phyloP scores from a whole-genome alignment of 106 monocot genomes.

The Dioscorea dumetorum region DNA sequence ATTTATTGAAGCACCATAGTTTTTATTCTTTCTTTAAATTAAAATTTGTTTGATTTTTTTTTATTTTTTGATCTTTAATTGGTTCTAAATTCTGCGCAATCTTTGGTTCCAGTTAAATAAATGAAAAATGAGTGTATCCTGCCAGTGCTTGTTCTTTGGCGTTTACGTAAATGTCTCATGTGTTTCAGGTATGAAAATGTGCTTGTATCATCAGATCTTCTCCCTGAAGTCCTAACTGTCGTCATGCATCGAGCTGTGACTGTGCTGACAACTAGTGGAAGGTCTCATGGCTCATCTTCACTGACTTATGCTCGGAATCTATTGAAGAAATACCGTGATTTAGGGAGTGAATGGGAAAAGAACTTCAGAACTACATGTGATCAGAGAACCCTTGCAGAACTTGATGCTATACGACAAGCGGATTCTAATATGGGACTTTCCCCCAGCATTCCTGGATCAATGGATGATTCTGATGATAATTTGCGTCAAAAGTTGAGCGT shows the following conservation, averaged over 20 bases:
- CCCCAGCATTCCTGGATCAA: slow-evolving; percentile 43
- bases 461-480: slow-evolving; percentile 74
- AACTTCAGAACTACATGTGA: slow-evolving; percentile 66
- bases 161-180: too few species aligned
- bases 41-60: too few species aligned
- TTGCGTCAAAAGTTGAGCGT: slow-evolving; percentile 69
- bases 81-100: too few species aligned
- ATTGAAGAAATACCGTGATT: slow-evolving; percentile 67
- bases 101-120: not conserved
- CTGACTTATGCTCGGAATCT: slow-evolving; percentile 67
- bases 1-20: too few species aligned
- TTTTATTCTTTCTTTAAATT: too few species aligned
- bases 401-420: slow-evolving; percentile 53
- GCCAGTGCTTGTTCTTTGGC: not conserved
- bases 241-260: slow-evolving; percentile 40
- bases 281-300: slow-evolving; percentile 28
- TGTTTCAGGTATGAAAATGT: slow-evolving; percentile 81
- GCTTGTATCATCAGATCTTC: slow-evolving; percentile 62
- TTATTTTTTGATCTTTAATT: too few species aligned
- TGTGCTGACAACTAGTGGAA: slow-evolving; percentile 34
- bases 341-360: slow-evolving; percentile 76
- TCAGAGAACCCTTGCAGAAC: slow-evolving; percentile 75
- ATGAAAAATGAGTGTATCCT: not conserved
- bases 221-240: slow-evolving; percentile 70
- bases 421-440: slow-evolving; percentile 61